These are phyloP conservation scores for Teunomyces cretensis DNA, from an alignment of 805 yeast species.

Conservation along the genomic window DNA sequence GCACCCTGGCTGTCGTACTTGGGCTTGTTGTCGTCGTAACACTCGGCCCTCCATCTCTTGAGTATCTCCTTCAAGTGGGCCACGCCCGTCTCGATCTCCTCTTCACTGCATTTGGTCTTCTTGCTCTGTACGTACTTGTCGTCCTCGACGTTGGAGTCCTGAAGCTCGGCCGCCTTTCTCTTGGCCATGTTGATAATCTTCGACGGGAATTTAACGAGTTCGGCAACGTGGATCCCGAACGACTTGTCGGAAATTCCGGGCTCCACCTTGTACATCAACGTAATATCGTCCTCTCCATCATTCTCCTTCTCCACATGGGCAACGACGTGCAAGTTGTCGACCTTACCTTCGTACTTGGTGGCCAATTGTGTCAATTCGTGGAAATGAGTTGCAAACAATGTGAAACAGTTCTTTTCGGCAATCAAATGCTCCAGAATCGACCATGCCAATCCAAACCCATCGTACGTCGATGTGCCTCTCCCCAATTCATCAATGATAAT, in stretches of 20 bases:
- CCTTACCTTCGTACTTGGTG: slow-evolving; percentile 54
- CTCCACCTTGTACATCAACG: slow-evolving; percentile 89
- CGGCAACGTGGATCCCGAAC: slow-evolving; percentile 97
- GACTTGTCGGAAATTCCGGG: slow-evolving; percentile 95
- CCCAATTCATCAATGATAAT: slow-evolving; percentile 94
- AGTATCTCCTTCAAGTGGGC: slow-evolving; percentile 47
- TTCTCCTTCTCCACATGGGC: slow-evolving; percentile 72
- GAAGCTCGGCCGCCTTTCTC: slow-evolving; percentile 86
- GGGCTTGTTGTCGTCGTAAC: slow-evolving; percentile 27
- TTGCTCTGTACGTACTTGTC: slow-evolving; percentile 47
- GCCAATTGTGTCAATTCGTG: slow-evolving; percentile 89
- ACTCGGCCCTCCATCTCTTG: slow-evolving; percentile 52
- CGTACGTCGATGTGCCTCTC: slow-evolving; percentile 85
- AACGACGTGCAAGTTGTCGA: slow-evolving; percentile 84
- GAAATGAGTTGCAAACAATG: slow-evolving; percentile 95
- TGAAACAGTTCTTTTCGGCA: slow-evolving; percentile 66
- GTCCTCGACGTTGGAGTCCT: slow-evolving; percentile 47
- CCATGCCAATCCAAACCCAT: slow-evolving; percentile 98
- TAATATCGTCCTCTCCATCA: slow-evolving; percentile 60
- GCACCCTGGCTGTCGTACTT: slow-evolving; percentile 38
- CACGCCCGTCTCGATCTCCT: slow-evolving; percentile 57
- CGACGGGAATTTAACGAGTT: slow-evolving; percentile 86
- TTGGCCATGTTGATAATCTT: slow-evolving; percentile 95
- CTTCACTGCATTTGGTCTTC: slow-evolving; percentile 49
- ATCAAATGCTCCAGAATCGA: slow-evolving; percentile 88